These are phyloP conservation scores for Cyanidioschyzon merolae DNA, from an alignment of 23 red algal species.

Conservation along the genomic window DNA sequence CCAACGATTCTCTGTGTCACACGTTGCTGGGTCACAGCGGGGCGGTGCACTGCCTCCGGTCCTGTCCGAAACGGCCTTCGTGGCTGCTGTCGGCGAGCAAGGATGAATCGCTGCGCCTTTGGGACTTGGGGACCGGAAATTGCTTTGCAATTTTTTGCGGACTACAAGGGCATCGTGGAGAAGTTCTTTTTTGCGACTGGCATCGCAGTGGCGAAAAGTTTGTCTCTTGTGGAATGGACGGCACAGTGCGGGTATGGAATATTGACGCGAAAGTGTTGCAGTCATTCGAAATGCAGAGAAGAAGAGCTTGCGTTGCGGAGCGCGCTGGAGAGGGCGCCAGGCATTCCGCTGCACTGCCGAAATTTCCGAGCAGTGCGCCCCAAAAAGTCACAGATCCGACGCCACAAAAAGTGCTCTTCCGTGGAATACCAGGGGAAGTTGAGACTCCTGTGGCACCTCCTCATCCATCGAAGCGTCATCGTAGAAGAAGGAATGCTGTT, in stretches of 20 bases:
- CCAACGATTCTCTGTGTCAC: constrained; percentile 15
- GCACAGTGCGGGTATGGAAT: constrained; percentile 58
- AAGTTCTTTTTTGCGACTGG: constrained; percentile 66
- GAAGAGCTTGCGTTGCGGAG: background rate
- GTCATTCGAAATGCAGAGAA: background rate
- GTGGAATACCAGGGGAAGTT: background rate
- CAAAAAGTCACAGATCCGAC: background rate
- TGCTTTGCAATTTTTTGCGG: constrained; percentile 78
- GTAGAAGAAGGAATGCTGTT: too few relatives aligned
- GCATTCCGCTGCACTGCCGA: background rate
- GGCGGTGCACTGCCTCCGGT: constrained; percentile 47
- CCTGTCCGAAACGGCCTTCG: constrained; percentile 54
- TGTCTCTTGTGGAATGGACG: constrained; percentile 66
- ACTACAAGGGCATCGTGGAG: constrained; percentile 67
- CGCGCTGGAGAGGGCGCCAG: background rate
- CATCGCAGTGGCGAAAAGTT: constrained; percentile 40
- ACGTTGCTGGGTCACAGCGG: constrained; percentile 68
- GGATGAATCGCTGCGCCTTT: constrained; percentile 77
- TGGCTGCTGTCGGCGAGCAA: constrained; percentile 53
- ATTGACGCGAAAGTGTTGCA: constrained; percentile 31
- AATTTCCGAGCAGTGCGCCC: background rate
- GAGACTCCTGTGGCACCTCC: background rate
- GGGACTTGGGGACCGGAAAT: constrained; percentile 59
- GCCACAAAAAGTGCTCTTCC: background rate
- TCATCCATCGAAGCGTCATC: background rate